Evolutionary conservation across 2,329 filamentous ascomycete genomes (phyloP), one percentile per base, ranked within the genome.

Genomic region (Curvularia verruculosa): DNA sequence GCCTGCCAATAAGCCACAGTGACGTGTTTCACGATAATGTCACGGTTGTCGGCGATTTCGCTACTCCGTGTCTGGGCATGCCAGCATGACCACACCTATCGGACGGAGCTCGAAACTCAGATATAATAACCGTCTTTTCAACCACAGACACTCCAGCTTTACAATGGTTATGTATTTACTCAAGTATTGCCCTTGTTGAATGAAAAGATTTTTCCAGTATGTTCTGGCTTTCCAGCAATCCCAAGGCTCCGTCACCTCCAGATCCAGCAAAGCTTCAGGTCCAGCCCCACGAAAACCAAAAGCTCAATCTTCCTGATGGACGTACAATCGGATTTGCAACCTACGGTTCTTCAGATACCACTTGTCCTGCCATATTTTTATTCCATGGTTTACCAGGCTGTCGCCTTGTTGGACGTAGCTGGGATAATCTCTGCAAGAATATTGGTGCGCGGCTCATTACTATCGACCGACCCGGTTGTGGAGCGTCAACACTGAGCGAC

Each of bases 311-410:
- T 26, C 52, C 65, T 19, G 18, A 39, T 19, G 36, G 15, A 19
- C 36, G 36, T 19, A 19, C 36, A 8, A n/a, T 81, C 5, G 73
- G 77, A 21, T 81, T 72, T 56, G 75, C 78, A 39, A 65, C 76
- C 55, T 80, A 79, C 60, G 80, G 79, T 40, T 65, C 67, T 15
- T 62, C 56, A 2, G 63, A 75, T 53, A 48, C 60, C 23, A 78
- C 76, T 52, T 77, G 78, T 29, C 58, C 54, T 5, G 61, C 55
- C 31, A 60, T 81, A 13, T 70, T 81, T 51, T 78, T 73, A 59
- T 74, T 80, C 44, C 78, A 81, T 51, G 78, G 78, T 21, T 73
- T 74, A 34, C 77, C 78, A 7, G 74, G 72, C 37, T 80, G 74
- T 2, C 75, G 79, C 24, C 63, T 79, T 9, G 77, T 80, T 59